Conservation (phyloP, 495 filamentous ascomycete species). For the Xylaria longipes region DNA sequence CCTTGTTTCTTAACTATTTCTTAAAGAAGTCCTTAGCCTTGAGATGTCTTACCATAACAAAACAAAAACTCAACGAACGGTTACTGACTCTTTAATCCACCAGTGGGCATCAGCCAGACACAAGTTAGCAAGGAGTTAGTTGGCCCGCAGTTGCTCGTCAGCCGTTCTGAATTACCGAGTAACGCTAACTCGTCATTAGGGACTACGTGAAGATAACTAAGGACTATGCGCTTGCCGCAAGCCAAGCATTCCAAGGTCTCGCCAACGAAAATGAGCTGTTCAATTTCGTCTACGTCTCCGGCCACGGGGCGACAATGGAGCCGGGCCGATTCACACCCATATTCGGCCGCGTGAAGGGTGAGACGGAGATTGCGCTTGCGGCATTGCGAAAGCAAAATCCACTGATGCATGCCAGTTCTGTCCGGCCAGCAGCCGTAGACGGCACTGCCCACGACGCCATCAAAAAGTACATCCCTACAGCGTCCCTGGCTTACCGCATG, state of each 20-base stretch:
- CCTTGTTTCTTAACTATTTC: background rate
- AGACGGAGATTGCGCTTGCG: constrained; percentile 62
- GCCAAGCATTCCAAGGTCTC: constrained; percentile 64
- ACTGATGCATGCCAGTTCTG: constrained; percentile 53
- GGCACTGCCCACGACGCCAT: constrained; percentile 53
- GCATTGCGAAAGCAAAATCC: constrained; percentile 46
- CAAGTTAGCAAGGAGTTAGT: constrained; percentile 66
- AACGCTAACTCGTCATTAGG: constrained; percentile 42
- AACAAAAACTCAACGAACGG: background rate
- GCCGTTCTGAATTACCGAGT: background rate
- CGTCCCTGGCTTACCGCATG: constrained; percentile 17
- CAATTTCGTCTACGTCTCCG: constrained; percentile 75
- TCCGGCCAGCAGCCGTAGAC: constrained; percentile 64
- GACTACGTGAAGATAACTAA: constrained; percentile 73
- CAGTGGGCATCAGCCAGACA: constrained; percentile 62
- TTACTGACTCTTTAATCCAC: constrained; percentile 5
- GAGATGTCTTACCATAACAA: background rate
- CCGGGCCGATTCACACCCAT: constrained; percentile 60
- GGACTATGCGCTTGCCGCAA: constrained; percentile 66
- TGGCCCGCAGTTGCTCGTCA: constrained; percentile 1
- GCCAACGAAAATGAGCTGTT: constrained; percentile 54
- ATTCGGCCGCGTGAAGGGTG: constrained; percentile 68
- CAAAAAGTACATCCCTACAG: constrained; percentile 50
- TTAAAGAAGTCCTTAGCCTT: background rate
- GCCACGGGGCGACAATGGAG: constrained; percentile 57